A percentile compares a stretch with the other conserved stretches of the same genome.
phyloP scores from a whole-genome alignment of 495 filamentous ascomycete genomes.

The Hyaloscypha hepaticicola region DNA sequence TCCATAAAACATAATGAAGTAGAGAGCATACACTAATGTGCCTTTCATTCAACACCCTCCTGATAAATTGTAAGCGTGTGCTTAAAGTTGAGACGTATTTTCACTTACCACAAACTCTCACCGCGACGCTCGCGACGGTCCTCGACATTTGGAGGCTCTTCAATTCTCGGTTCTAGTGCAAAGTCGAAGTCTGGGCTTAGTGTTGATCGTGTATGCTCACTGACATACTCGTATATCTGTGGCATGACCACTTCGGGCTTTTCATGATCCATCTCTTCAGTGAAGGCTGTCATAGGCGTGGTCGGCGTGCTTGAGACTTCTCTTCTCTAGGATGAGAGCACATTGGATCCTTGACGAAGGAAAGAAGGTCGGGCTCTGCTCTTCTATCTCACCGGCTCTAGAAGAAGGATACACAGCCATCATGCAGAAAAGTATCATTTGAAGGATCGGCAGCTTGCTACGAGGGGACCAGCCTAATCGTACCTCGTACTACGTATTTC shows the following conservation, averaged over 20 bases:
- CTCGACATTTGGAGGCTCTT: conserved; percentile 32
- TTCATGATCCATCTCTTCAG: conserved; percentile 35
- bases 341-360: neutral
- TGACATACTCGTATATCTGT: conserved; percentile 27
- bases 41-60: conserved; percentile 39
- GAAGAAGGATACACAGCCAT: conserved; percentile 9
- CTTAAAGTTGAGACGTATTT: neutral
- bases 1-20: neutral
- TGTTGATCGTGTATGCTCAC: conserved; percentile 1
- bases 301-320: neutral
- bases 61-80: conserved; percentile 13
- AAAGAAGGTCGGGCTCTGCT: neutral
- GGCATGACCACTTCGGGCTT: conserved; percentile 36
- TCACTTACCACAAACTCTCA: conserved; percentile 35
- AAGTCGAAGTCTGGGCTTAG: conserved; percentile 17
- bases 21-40: conserved; percentile 40
- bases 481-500: neutral
- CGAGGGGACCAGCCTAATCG: neutral
- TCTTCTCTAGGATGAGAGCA: neutral
- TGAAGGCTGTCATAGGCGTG: neutral
- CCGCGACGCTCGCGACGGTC: conserved; percentile 34
- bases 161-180: conserved; percentile 21
- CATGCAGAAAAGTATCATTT: conserved; percentile 17
- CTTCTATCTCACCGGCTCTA: conserved; percentile 14
- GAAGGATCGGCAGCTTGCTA: conserved; percentile 13